phyloP scores from a whole-genome alignment of 108 stramenopile species.

The Cyclotella choctawhatcheeana region DNA sequence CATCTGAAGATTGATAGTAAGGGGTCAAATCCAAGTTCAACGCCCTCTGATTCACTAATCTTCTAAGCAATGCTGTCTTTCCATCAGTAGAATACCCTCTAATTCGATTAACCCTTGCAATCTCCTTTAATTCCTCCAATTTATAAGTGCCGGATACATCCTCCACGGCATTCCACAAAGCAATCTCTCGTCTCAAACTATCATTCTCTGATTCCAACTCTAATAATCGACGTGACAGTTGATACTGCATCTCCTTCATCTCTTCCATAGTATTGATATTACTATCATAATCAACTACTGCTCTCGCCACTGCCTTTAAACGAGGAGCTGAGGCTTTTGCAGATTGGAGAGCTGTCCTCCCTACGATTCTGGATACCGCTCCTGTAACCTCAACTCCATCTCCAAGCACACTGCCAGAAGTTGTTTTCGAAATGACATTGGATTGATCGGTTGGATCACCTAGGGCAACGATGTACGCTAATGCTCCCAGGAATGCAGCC shows the following conservation, averaged over 20 bases:
- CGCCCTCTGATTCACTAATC: constrained; percentile 39
- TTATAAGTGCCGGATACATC: constrained; percentile 27
- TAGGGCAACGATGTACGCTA: constrained; percentile 45
- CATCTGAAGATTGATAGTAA: constrained; percentile 16
- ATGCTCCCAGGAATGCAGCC: constrained; percentile 42
- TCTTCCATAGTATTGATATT: constrained; percentile 35
- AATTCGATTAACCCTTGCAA: constrained; percentile 30
- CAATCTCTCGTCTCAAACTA: constrained; percentile 26
- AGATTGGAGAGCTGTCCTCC: constrained; percentile 38
- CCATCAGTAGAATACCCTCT: constrained; percentile 44
- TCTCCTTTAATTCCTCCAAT: constrained; percentile 49
- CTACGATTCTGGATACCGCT: constrained; percentile 47
- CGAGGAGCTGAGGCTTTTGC: constrained; percentile 38
- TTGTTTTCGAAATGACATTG: constrained; percentile 20
- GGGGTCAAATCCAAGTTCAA: constrained; percentile 35
- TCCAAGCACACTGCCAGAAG: constrained; percentile 18
- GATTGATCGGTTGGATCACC: constrained; percentile 46
- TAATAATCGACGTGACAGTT: constrained; percentile 17
- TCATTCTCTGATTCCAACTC: constrained; percentile 42
- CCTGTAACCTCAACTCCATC: constrained; percentile 48
- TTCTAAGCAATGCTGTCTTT: constrained; percentile 48
- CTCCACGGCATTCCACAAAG: constrained; percentile 40
- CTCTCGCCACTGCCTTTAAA: constrained; percentile 41
- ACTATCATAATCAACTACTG: constrained; percentile 42
- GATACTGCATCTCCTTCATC: constrained; percentile 14